These are phyloP conservation scores for Ganoderma meredithae DNA, from an alignment of 1,284 basidiomycete genomes.

Conservation along the genomic window DNA sequence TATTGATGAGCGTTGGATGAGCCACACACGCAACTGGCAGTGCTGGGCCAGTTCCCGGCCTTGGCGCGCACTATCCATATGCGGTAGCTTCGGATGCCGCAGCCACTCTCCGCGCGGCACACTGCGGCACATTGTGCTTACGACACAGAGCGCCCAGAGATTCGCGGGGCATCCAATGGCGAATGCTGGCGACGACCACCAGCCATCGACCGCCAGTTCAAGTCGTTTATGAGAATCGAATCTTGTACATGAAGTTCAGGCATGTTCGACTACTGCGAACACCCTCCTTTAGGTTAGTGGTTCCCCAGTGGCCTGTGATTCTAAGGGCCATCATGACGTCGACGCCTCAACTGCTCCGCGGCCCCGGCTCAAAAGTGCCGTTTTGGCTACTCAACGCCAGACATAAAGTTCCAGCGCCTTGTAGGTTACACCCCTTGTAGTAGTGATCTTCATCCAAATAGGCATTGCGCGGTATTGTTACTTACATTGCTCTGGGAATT, in stretches of 20 bases:
- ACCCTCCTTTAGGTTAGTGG: slow-evolving; percentile 7
- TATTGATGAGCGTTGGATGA: slow-evolving; percentile 11
- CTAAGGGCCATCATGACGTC: not conserved
- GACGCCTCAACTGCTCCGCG: slow-evolving; percentile 4
- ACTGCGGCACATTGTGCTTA: not conserved
- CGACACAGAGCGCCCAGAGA: not conserved
- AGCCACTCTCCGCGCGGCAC: not conserved
- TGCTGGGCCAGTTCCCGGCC: not conserved
- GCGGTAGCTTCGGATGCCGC: slow-evolving; percentile 1
- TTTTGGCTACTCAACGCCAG: slow-evolving; percentile 21
- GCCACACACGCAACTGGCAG: slow-evolving; percentile 21
- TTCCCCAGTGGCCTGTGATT: slow-evolving; percentile 6
- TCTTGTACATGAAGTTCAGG: too few species aligned
- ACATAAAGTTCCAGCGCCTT: not conserved
- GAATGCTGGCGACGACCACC: not conserved
- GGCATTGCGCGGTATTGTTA: too few species aligned
- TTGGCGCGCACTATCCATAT: slow-evolving; percentile 11
- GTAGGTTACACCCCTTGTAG: not conserved
- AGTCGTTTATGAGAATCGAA: not conserved
- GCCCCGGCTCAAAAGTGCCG: slow-evolving; percentile 13
- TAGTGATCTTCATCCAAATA: too few species aligned
- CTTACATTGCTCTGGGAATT: too few species aligned
- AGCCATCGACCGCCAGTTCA: not conserved
- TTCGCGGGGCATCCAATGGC: not conserved
- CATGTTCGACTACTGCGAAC: not conserved